phyloP scores from a whole-genome alignment of 768 basidiomycete genomes.

The Lentinula sp. region DNA sequence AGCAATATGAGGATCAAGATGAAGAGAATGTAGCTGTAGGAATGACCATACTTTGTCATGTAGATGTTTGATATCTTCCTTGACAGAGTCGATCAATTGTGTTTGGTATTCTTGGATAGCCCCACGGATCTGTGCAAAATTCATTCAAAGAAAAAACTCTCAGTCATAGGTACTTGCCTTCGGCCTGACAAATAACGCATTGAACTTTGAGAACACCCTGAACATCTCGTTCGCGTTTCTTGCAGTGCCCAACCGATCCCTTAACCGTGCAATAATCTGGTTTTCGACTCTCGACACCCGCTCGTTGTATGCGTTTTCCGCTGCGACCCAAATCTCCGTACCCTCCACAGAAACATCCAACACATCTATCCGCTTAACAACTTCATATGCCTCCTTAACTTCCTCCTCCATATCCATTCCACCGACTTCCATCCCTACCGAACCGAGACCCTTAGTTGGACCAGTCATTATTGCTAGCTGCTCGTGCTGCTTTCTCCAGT shows the following conservation, averaged over 20 bases:
- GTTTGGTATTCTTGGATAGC: slow-evolving; percentile 99
- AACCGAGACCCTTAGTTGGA: slow-evolving; percentile 78
- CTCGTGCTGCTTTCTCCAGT: slow-evolving; percentile 96
- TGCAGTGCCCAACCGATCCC: slow-evolving; percentile 91
- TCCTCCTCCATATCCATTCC: slow-evolving; percentile 99
- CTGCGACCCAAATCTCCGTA: slow-evolving; percentile 95
- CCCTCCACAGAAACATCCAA: slow-evolving; percentile 91
- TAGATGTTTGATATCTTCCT: slow-evolving; percentile 93
- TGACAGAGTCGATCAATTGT: slow-evolving; percentile 96
- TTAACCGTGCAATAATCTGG: slow-evolving; percentile 90
- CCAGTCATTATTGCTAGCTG: slow-evolving; percentile 97
- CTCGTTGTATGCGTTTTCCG: slow-evolving; percentile 97
- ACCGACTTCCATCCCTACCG: slow-evolving; percentile 69
- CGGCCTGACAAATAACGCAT: slow-evolving; percentile 91
- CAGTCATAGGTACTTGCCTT: slow-evolving; percentile 51
- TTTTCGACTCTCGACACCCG: slow-evolving; percentile 96
- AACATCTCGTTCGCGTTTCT: slow-evolving; percentile 99
- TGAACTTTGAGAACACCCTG: slow-evolving; percentile 97
- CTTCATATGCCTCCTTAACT: slow-evolving; percentile 93
- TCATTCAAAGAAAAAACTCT: not conserved
- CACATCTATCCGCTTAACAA: slow-evolving; percentile 95
- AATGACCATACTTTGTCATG: slow-evolving; percentile 71
- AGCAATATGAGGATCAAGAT: not conserved
- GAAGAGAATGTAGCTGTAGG: not conserved
- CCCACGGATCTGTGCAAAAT: slow-evolving; percentile 69